Evolutionary conservation across 352 stramenopile species (phyloP), one percentile per base, ranked within the genome.

Genomic region (Achlya hypogyna): DNA sequence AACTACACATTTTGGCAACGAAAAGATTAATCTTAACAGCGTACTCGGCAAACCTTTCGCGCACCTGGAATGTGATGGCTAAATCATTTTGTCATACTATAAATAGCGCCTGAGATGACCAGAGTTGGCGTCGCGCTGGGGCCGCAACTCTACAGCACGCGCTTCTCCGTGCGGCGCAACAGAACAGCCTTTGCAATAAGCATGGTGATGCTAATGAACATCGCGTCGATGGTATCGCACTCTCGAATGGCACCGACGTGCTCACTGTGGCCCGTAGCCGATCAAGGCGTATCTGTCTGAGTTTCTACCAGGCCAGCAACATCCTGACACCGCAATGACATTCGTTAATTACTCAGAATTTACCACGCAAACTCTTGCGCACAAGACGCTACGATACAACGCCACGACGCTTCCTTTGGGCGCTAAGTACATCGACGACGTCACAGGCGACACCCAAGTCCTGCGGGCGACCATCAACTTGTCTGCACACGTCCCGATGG

Each of bases 311-410:
- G 16, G 49, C 12, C 20, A 12, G 10, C 12, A 10, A 10, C 25
- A 12, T 12, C 49, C 49, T 12, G 10, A 27, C 25, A 12, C n/a
- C 25, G 18, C 14, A 12, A 56, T 18, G 2, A n/a, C 49, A 16
- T 56, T 27, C n/a, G 49, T n/a, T n/a, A 56, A 56, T 35, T 56
- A 38, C 31, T 56, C 49, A 16, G 49, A 10, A 16, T 56, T 56
- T 20, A 56, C 16, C 49, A 10, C 49, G 49, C 10, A 31, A 22
- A 22, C n/a, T 10, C 8, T 56, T 12, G 49, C 49, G 25, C 49
- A 38, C 2, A 38, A 38, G 12, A 12, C 16, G 31, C 49, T 12
- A 10, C 20, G 16, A 16, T 56, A 56, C 49, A 56, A 56, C 31
- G 25, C 25, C 6, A 3, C 2, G 10, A 56, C 49, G 25, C 31